phyloP scores from a whole-genome alignment of 768 basidiomycete genomes.

The Leucocoprinus birnbaumii region DNA sequence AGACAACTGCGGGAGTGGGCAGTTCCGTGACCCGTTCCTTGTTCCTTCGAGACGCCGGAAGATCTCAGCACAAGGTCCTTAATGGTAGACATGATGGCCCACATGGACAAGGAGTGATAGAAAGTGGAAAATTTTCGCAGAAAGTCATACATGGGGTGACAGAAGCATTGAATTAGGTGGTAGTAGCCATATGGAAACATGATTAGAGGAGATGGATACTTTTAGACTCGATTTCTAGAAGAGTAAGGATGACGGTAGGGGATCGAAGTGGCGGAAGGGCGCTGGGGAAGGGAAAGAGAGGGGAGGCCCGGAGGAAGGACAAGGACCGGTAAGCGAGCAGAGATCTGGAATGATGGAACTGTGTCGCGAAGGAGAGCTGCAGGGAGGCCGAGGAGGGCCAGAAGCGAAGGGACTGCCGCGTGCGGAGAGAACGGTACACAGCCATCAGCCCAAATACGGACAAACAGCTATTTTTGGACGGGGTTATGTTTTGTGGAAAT shows the following conservation, averaged over 20 bases:
- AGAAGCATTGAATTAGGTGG: background rate
- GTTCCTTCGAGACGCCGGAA: conserved; percentile 2
- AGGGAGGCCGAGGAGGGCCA: conserved; percentile 1
- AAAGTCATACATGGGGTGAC: background rate
- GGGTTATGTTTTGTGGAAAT: conserved; percentile 16
- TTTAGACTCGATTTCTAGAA: background rate
- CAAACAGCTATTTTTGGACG: conserved; percentile 15
- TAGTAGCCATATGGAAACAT: background rate
- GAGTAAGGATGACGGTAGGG: background rate
- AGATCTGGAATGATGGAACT: background rate
- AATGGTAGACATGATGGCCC: no score
- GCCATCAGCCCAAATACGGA: conserved; percentile 11
- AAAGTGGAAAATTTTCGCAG: conserved; percentile 1
- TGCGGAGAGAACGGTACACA: conserved; percentile 14
- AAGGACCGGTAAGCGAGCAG: background rate
- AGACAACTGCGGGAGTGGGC: background rate
- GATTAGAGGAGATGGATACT: background rate
- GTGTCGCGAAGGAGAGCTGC: background rate
- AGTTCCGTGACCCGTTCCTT: conserved; percentile 3
- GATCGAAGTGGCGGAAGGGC: background rate
- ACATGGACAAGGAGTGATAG: background rate
- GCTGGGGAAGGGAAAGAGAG: background rate
- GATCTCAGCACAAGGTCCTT: background rate
- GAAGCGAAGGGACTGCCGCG: background rate
- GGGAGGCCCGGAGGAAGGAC: background rate